Percentiles rank a stretch among this genome's conserved stretches.
phyloP scores from a whole-genome alignment of 371 early-diverging fungal species.

The Mortierella sp. region DNA sequence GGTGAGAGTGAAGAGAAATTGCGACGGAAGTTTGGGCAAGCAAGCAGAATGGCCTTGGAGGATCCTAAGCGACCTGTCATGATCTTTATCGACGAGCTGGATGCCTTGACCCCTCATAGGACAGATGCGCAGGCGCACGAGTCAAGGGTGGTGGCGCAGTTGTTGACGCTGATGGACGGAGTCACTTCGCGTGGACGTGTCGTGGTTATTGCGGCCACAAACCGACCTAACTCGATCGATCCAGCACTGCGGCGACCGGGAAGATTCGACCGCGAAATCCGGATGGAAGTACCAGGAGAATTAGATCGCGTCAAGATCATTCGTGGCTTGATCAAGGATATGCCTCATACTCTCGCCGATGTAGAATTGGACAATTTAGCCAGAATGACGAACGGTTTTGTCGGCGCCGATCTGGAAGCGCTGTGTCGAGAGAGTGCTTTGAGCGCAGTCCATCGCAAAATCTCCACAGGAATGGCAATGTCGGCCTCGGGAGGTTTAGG shows the following conservation, averaged over 20 bases:
- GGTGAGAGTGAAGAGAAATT: slow-evolving; percentile 97
- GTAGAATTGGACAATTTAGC: slow-evolving; percentile 73
- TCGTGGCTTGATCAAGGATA: slow-evolving; percentile 61
- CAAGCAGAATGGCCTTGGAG: slow-evolving; percentile 63
- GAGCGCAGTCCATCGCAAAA: slow-evolving; percentile 67
- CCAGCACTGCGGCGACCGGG: slow-evolving; percentile 98
- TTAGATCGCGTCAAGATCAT: slow-evolving; percentile 75
- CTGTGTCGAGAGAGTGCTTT: slow-evolving; percentile 92
- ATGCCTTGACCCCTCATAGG: slow-evolving; percentile 94
- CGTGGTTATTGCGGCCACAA: slow-evolving; percentile 98
- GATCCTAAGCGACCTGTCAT: slow-evolving; percentile 75
- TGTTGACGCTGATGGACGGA: slow-evolving; percentile 99
- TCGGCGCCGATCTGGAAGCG: slow-evolving; percentile 96
- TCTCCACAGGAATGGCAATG: slow-evolving; percentile 29
- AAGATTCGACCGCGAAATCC: slow-evolving; percentile 95
- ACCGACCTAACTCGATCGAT: slow-evolving; percentile 98
- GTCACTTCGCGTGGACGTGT: slow-evolving; percentile 73
- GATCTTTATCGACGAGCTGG: slow-evolving; percentile 99
- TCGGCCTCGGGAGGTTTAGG: not conserved
- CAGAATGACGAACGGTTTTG: slow-evolving; percentile 93
- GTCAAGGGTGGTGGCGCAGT: slow-evolving; percentile 95
- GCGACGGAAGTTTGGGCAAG: slow-evolving; percentile 87
- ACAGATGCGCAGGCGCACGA: slow-evolving; percentile 83
- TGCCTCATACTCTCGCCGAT: slow-evolving; percentile 63
- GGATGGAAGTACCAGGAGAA: slow-evolving; percentile 84